These are phyloP conservation scores for Taphrina populina DNA, from an alignment of 1,139 yeast species.

Conservation along the genomic window DNA sequence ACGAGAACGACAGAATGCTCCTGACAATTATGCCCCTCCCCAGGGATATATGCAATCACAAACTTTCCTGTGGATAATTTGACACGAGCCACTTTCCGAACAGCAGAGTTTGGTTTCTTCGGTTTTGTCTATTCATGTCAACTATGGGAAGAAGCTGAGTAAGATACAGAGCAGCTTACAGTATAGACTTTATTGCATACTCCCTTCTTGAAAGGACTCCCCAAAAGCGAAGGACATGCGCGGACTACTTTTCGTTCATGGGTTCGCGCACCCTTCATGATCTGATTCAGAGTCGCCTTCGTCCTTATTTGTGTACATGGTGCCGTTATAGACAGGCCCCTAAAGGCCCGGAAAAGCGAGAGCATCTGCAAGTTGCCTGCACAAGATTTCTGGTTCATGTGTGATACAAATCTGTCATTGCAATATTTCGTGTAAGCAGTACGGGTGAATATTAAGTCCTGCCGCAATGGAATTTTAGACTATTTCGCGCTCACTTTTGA, in stretches of 20 bases:
- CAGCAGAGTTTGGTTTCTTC: slow-evolving; percentile 97
- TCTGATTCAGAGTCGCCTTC: slow-evolving; percentile 39
- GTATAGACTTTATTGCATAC: slow-evolving; percentile 37
- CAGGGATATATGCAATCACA: slow-evolving; percentile 91
- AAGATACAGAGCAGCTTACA: slow-evolving; percentile 4
- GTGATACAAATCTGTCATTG: too few relatives aligned
- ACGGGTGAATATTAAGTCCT: too few relatives aligned
- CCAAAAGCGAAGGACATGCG: slow-evolving; percentile 33
- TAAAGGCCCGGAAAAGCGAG: slow-evolving; percentile 1
- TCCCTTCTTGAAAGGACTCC: slow-evolving; percentile 36
- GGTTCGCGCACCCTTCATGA: slow-evolving; percentile 38
- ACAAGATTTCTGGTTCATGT: too few relatives aligned
- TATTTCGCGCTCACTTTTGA: too few relatives aligned
- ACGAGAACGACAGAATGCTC: slow-evolving; percentile 96
- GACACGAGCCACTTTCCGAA: slow-evolving; percentile 94
- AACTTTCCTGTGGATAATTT: slow-evolving; percentile 86
- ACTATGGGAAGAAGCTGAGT: too few relatives aligned
- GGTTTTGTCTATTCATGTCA: slow-evolving; percentile 56
- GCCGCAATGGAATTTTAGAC: too few relatives aligned
- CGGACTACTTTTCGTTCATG: slow-evolving; percentile 28
- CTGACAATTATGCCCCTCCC: slow-evolving; percentile 83
- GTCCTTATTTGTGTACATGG: slow-evolving; percentile 14
- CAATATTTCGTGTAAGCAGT: too few relatives aligned
- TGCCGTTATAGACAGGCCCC: not conserved
- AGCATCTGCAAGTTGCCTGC: too few relatives aligned